A percentile compares a stretch with the other conserved stretches of the same genome.
Conservation (phyloP, 768 basidiomycete genomes). For the Leccinum obscurum region DNA sequence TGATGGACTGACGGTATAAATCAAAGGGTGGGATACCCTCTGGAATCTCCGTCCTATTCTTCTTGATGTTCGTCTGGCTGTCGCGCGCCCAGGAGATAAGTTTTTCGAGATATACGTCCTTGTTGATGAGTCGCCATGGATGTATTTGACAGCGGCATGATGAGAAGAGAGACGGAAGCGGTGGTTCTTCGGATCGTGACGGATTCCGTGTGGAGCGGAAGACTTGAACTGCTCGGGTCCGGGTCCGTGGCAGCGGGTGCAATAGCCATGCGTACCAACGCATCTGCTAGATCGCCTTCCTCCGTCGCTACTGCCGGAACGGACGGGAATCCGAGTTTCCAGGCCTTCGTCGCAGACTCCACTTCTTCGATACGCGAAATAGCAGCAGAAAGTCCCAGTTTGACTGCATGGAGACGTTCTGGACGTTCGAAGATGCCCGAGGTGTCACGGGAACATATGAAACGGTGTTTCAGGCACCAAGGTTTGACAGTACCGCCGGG, state of each 20-base stretch:
- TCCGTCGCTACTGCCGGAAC: conserved; percentile 30
- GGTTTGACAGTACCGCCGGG: conserved; percentile 51
- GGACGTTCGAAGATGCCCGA: conserved; percentile 88
- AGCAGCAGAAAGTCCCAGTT: conserved; percentile 78
- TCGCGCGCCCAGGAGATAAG: conserved; percentile 59
- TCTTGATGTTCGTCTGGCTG: conserved; percentile 59
- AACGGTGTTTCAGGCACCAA: conserved; percentile 72
- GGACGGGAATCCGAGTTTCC: background rate
- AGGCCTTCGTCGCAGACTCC: background rate
- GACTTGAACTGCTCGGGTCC: conserved; percentile 5
- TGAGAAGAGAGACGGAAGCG: conserved; percentile 55
- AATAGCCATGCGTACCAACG: conserved; percentile 47
- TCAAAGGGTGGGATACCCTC: conserved; percentile 71
- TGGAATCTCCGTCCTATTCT: conserved; percentile 76
- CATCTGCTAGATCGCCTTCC: conserved; percentile 48
- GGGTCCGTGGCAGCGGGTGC: conserved; percentile 8
- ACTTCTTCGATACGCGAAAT: conserved; percentile 65
- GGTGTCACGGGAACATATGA: conserved; percentile 72
- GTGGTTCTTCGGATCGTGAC: conserved; percentile 54
- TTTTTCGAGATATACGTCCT: conserved; percentile 65
- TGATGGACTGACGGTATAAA: conserved; percentile 63
- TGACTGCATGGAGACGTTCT: conserved; percentile 83
- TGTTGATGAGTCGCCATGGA: conserved; percentile 71
- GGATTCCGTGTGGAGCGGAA: conserved; percentile 24
- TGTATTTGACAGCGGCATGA: conserved; percentile 66